phyloP scores from a whole-genome alignment of 2,329 filamentous ascomycete species.

The Fusarium graminum region DNA sequence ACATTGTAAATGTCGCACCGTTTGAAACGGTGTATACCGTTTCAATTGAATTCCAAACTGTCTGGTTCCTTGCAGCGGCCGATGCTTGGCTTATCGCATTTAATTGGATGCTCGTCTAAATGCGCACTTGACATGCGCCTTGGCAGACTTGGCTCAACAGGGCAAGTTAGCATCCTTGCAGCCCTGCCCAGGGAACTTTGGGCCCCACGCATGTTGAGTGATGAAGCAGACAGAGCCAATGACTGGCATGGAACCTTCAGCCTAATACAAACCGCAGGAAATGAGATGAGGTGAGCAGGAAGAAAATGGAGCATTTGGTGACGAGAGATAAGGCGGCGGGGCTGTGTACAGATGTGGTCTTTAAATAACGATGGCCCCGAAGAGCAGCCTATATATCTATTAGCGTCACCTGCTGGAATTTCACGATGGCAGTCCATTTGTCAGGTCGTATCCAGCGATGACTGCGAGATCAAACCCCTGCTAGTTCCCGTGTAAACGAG shows the following conservation, averaged over 20 bases:
- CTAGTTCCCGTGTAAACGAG: conserved; percentile 36
- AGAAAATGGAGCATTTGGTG: not conserved
- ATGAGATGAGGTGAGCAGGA: conserved; percentile 21
- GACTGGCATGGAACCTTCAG: not conserved
- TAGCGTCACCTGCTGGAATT: conserved; percentile 7
- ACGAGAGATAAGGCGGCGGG: not conserved
- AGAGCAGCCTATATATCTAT: conserved; percentile 1
- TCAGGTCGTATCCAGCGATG: conserved; percentile 17
- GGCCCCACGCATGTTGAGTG: conserved; percentile 16
- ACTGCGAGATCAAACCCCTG: conserved; percentile 20
- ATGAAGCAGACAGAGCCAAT: conserved; percentile 14
- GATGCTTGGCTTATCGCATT: not conserved
- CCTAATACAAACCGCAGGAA: conserved; percentile 15
- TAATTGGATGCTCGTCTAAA: conserved; percentile 21
- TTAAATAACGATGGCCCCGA: not conserved
- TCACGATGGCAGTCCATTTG: not conserved
- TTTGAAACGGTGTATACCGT: conserved; percentile 23
- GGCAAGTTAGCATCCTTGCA: conserved; percentile 28
- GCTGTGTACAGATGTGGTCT: not conserved
- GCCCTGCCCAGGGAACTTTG: not conserved
- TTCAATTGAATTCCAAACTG: conserved; percentile 4
- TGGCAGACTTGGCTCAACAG: conserved; percentile 19
- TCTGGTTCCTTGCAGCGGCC: conserved; percentile 35
- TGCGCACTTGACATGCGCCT: conserved; percentile 9
- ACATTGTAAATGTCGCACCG: not conserved